Conservation (phyloP, 2,329 filamentous ascomycete genomes). For the Onygenales sp. region DNA sequence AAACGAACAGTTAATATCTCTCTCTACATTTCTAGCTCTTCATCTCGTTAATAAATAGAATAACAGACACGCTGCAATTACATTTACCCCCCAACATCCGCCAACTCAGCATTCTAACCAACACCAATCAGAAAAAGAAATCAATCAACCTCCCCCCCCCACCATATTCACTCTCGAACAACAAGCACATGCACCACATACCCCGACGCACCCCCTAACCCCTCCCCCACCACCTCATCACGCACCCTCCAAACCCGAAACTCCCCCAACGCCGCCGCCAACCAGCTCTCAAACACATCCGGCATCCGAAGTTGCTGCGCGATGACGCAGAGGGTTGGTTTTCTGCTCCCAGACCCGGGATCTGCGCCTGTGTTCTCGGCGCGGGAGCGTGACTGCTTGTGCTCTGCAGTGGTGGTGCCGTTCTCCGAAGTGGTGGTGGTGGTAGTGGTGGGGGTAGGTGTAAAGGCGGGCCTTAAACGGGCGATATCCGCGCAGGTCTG, state of each 20-base stretch:
- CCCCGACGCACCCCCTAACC: conserved; percentile 55
- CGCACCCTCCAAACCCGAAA: conserved; percentile 73
- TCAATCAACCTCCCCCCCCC: not conserved
- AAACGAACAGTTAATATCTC: no score
- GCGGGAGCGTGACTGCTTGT: no score
- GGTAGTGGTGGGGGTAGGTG: not conserved
- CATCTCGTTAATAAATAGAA: no score
- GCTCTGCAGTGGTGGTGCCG: no score
- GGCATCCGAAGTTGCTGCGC: conserved; percentile 82
- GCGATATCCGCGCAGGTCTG: conserved; percentile 70
- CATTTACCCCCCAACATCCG: no score
- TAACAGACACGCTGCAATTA: no score
- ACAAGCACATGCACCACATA: conserved; percentile 77
- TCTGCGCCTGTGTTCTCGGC: not conserved
- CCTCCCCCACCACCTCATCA: conserved; percentile 50
- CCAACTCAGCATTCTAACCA: no score
- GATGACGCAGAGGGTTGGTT: conserved; percentile 64
- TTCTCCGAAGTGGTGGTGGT: not conserved
- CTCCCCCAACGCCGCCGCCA: conserved; percentile 53
- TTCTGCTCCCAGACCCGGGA: conserved; percentile 8
- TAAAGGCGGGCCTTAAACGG: conserved; percentile 39
- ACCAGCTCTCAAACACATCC: conserved; percentile 77
- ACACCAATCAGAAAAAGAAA: no score
- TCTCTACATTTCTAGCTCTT: no score
- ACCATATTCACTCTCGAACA: conserved; percentile 30